Conservation (phyloP, 768 basidiomycete species). For the Collybia mongolica region DNA sequence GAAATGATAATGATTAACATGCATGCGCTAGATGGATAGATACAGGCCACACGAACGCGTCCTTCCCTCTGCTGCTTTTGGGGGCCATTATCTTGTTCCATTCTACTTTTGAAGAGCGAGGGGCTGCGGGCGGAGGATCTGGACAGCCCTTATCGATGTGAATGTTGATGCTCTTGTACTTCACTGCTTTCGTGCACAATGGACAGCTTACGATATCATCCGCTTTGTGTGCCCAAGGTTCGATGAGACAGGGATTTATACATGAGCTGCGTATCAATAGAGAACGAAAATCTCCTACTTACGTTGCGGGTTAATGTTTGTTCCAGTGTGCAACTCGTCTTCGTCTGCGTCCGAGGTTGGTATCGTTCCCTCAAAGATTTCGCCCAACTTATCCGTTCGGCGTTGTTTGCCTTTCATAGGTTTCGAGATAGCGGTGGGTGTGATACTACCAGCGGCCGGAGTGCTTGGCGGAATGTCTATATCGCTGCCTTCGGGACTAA, state of each 20-base stretch:
- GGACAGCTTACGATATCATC: conserved; percentile 56
- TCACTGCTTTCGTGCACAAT: conserved; percentile 49
- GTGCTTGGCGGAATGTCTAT: conserved; percentile 4
- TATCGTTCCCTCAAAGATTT: conserved; percentile 14
- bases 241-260: neutral
- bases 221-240: conserved; percentile 20
- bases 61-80: conserved; percentile 37
- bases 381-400: conserved; percentile 3
- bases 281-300: neutral
- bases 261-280: neutral
- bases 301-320: conserved; percentile 3
- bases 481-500: conserved; percentile 1
- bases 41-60: conserved; percentile 24
- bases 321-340: conserved; percentile 19
- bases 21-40: neutral
- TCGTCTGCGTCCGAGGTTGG: conserved; percentile 38
- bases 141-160: conserved; percentile 70
- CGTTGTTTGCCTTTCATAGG: conserved; percentile 11
- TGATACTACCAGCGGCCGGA: conserved; percentile 6
- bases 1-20: neutral
- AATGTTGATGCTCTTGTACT: conserved; percentile 48
- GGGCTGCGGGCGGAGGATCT: conserved; percentile 23
- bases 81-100: conserved; percentile 48
- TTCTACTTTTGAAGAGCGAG: conserved; percentile 25
- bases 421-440: conserved; percentile 19